These are phyloP conservation scores for Beauveria asiatica DNA, from an alignment of 2,329 filamentous ascomycete genomes.

Conservation along the genomic window DNA sequence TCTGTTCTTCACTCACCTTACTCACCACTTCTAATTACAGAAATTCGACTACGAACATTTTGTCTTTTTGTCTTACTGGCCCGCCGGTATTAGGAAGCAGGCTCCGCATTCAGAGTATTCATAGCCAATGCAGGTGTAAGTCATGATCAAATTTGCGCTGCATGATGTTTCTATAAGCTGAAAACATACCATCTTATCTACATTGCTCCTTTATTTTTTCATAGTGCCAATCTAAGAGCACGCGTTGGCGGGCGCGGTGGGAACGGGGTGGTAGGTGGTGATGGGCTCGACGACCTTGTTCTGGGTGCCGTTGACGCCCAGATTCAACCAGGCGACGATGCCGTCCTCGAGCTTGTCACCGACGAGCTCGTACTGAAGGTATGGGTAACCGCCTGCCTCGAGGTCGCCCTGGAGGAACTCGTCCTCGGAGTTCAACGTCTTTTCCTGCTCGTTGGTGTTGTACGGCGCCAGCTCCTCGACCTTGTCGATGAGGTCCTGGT, in stretches of 20 bases:
- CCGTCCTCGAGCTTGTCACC: constrained; percentile 44
- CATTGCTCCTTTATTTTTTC: not conserved
- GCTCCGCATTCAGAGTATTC: no score
- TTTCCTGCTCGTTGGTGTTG: constrained; percentile 30
- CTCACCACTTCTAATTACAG: no score
- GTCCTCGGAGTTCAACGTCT: constrained; percentile 44
- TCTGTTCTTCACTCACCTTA: no score
- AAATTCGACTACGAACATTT: no score
- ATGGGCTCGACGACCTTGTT: not conserved
- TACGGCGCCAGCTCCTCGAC: constrained; percentile 42
- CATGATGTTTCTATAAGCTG: not conserved
- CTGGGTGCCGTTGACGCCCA: constrained; percentile 34
- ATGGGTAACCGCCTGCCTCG: constrained; percentile 44
- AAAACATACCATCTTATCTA: not conserved
- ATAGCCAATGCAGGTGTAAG: not conserved
- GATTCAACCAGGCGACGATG: constrained; percentile 44
- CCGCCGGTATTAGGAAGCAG: no score
- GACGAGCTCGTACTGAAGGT: constrained; percentile 49
- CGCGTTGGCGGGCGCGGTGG: not conserved
- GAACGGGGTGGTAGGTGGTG: constrained; percentile 7
- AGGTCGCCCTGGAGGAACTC: constrained; percentile 36
- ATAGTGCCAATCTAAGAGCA: not conserved
- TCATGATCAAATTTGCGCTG: not conserved
- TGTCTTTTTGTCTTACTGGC: no score
- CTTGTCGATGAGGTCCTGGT: constrained; percentile 42